Evolutionary conservation across 2,329 filamentous ascomycete genomes (phyloP).

Genomic region (Chalaropsis thielavioides): DNA sequence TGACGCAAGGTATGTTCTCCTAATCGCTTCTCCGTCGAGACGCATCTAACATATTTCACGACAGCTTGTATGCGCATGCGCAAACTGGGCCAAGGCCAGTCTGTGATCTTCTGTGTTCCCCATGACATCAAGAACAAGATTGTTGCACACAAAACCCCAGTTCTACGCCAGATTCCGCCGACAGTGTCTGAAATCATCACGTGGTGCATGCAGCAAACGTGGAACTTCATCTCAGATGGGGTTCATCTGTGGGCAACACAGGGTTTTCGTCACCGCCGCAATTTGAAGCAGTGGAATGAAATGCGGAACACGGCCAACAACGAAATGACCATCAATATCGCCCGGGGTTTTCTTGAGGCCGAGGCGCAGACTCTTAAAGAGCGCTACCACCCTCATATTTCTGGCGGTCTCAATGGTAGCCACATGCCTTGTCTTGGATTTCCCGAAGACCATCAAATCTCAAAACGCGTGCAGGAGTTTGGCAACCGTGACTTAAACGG

Average conservation of each 20-base stretch:
- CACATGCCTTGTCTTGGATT: background rate
- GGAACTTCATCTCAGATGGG: conserved; percentile 31
- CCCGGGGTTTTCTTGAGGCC: conserved; percentile 36
- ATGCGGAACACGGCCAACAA: background rate
- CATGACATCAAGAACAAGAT: conserved; percentile 46
- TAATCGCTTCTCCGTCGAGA: background rate
- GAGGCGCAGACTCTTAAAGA: conserved; percentile 38
- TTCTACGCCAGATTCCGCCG: conserved; percentile 23
- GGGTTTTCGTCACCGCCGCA: conserved; percentile 35
- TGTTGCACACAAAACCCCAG: conserved; percentile 15
- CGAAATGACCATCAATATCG: conserved; percentile 22
- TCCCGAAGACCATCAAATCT: background rate
- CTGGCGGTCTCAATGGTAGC: background rate
- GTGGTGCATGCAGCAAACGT: conserved; percentile 47
- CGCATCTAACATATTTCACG: background rate
- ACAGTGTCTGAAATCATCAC: conserved; percentile 39
- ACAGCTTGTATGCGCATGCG: conserved; percentile 58
- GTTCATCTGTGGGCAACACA: conserved; percentile 48
- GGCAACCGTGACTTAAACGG: background rate
- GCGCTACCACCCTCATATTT: conserved; percentile 33
- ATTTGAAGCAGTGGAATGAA: conserved; percentile 26
- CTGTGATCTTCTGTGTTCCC: conserved; percentile 45
- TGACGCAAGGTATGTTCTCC: conserved; percentile 47
- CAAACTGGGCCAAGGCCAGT: conserved; percentile 51
- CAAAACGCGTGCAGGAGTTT: conserved; percentile 2